phyloP scores from a whole-genome alignment of 2,329 filamentous ascomycete genomes.

The Cryphonectria radicalis region DNA sequence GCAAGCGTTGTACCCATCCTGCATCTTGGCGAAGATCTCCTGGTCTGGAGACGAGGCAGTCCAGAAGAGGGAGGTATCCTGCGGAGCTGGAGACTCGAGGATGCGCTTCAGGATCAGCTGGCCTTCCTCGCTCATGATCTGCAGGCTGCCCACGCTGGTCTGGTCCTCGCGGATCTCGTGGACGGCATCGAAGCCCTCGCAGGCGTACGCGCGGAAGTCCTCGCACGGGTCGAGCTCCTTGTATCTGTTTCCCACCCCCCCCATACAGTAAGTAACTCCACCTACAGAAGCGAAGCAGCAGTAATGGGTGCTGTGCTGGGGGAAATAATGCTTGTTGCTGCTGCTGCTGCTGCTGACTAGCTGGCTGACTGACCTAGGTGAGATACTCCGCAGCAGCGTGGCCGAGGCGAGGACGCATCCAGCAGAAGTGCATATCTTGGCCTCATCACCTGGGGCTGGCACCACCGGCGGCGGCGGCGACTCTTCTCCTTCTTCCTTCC shows the following conservation, averaged over 20 bases:
- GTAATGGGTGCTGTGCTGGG: background rate
- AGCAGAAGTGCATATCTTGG: slow-evolving; percentile 27
- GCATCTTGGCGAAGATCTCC: slow-evolving; percentile 69
- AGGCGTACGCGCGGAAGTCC: slow-evolving; percentile 63
- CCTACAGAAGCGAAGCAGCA: slow-evolving; percentile 38
- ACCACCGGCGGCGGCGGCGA: background rate
- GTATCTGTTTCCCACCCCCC: slow-evolving; percentile 44
- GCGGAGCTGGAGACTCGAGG: slow-evolving; percentile 61
- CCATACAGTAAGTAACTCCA: background rate
- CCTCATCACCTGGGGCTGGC: slow-evolving; percentile 9
- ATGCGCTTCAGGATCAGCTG: slow-evolving; percentile 65
- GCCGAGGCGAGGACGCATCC: slow-evolving; percentile 29
- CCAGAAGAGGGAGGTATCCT: slow-evolving; percentile 38
- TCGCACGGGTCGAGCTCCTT: slow-evolving; percentile 67
- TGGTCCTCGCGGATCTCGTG: slow-evolving; percentile 70
- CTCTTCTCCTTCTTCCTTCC: background rate
- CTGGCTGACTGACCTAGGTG: slow-evolving; percentile 24
- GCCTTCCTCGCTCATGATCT: slow-evolving; percentile 64
- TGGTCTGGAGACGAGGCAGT: slow-evolving; percentile 53
- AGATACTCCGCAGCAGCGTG: slow-evolving; percentile 29
- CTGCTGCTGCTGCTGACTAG: background rate
- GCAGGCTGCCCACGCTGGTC: slow-evolving; percentile 62
- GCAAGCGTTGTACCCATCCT: slow-evolving; percentile 67
- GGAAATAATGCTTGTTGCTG: background rate
- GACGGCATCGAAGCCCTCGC: slow-evolving; percentile 66